Conservation (phyloP, 1,139 yeast species). For the Suhomyces bribrorum region DNA sequence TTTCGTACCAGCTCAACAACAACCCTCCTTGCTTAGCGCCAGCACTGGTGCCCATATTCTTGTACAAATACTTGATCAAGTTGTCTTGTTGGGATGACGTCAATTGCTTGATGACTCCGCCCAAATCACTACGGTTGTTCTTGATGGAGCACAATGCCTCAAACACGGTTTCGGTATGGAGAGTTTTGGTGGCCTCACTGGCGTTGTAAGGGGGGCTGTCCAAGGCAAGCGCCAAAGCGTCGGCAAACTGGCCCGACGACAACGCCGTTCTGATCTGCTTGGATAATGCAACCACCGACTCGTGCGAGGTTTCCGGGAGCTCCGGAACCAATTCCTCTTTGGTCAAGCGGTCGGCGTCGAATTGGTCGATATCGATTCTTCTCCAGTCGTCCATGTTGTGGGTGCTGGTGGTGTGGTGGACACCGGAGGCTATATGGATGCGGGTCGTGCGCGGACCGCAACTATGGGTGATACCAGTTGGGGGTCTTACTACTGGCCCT, state of each 20-base stretch:
- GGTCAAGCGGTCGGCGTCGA: constrained; percentile 77
- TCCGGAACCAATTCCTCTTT: constrained; percentile 65
- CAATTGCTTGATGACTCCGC: constrained; percentile 59
- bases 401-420: background rate
- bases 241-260: constrained; percentile 69
- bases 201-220: constrained; percentile 84
- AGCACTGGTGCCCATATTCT: constrained; percentile 74
- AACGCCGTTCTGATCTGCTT: constrained; percentile 62
- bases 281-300: constrained; percentile 57
- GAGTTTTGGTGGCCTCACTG: constrained; percentile 53
- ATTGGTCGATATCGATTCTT: constrained; percentile 89
- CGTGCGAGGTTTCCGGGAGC: constrained; percentile 37
- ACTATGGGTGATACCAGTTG: too few relatives aligned
- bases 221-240: constrained; percentile 66
- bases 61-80: constrained; percentile 81
- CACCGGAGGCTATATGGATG: constrained; percentile 1
- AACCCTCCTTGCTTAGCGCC: constrained; percentile 89
- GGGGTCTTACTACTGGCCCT: too few relatives aligned
- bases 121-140: constrained; percentile 61
- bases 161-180: constrained; percentile 59
- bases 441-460: constrained; percentile 1
- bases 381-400: constrained; percentile 54
- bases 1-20: constrained; percentile 88
- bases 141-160: constrained; percentile 75
- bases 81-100: constrained; percentile 69